Conservation (phyloP, 176 grass and related monocot genomes). For the Hordeum marinum region DNA sequence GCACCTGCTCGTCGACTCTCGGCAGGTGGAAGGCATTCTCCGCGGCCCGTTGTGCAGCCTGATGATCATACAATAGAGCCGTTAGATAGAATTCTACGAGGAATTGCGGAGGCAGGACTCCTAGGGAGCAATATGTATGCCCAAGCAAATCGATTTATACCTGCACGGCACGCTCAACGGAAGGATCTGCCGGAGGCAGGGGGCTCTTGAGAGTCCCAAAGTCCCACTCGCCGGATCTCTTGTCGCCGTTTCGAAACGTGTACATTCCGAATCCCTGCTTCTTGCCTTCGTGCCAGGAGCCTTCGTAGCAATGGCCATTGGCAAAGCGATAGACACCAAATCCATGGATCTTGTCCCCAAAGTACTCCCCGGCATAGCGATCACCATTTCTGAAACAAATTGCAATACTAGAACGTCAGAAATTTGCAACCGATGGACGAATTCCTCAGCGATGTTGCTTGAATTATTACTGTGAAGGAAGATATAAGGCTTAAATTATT, state of each 20-base stretch:
- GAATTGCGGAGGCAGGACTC: neutral
- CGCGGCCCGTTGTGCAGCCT: constrained; percentile 47
- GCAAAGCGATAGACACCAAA: constrained; percentile 59
- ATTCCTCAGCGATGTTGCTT: neutral
- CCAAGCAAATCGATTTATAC: constrained; percentile 19
- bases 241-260: constrained; percentile 36
- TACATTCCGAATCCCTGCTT: constrained; percentile 72
- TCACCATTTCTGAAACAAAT: constrained; percentile 55
- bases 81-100: constrained; percentile 31
- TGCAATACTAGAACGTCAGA: neutral
- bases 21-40: constrained; percentile 25
- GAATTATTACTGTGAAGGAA: neutral
- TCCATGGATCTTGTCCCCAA: constrained; percentile 60
- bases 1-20: constrained; percentile 51
- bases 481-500: neutral
- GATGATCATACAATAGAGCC: constrained; percentile 13
- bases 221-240: constrained; percentile 54
- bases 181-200: constrained; percentile 26
- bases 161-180: constrained; percentile 42
- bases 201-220: constrained; percentile 37
- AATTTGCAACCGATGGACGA: neutral
- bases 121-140: neutral
- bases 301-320: constrained; percentile 64
- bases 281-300: constrained; percentile 75
- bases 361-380: constrained; percentile 61